Base-by-base conservation (phyloP, 208 protist genomes). In the Strigomonas culicis region DNA sequence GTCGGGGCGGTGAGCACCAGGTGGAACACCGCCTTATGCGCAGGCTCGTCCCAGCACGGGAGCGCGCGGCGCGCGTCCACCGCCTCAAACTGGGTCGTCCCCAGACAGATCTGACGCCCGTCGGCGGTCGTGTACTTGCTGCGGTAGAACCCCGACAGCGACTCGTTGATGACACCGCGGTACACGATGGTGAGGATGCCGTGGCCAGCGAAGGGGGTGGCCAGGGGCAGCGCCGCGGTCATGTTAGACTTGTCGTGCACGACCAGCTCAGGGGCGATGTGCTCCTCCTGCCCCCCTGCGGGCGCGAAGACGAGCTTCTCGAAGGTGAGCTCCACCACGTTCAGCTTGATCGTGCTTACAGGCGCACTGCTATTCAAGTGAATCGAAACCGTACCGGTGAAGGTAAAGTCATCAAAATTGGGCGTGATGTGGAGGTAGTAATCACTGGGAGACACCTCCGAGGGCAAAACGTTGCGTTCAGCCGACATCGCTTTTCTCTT, bases 31-130 rank as follows among this genome's bases (percentile, higher is more conserved):
- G 97, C 90, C 72, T 98, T 98, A 24, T 93, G 36, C 4, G 86
- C 80, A 1, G 97, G 97, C 78, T 98, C 97, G 63, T 98, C 97
- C 87, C 91, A 98, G 71, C 96, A 98, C 10, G 96, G 96, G 63
- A 98, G 92, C 21, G 90, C 90, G 34, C 90, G 74, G 47, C 97
- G 83, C 2, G 91, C 91, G 60, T 98, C 97, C 0, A 92, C 90
- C 4, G 94, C 53, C 68, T 98, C 95, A 62, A 98, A 97, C 86
- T 99, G 96, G 31, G 94, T 97, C 3, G 82, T 82, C 19, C 66
- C 85, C 22, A 97, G 70, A 47, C 79, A 92, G 1, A 63, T 32
- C 21, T 79, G 59, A n/a, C 70, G 62, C 2, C 90, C 93, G 10
- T 94, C 69, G 13, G 74, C 62, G 10, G 55, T 60, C 25, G 61